Percentiles rank a stretch among this genome's conserved stretches.
phyloP scores from a whole-genome alignment of 1,139 yeast species.

The Pichia sp. region DNA sequence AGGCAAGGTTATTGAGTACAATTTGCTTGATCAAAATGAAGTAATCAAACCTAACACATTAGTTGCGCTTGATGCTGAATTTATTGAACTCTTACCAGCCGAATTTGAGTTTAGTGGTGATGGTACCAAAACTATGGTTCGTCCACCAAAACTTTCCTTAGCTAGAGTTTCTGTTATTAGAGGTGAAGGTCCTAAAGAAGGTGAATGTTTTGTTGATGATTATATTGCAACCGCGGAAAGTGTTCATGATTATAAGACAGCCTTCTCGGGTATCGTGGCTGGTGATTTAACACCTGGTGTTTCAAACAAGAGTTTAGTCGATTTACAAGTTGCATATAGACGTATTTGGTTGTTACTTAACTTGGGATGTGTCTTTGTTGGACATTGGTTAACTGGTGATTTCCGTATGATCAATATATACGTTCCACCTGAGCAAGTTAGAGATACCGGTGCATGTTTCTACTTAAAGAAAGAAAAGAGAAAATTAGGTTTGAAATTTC shows the following conservation, averaged over 20 bases:
- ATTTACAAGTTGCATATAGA: conserved; percentile 81
- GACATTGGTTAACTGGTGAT: conserved; percentile 91
- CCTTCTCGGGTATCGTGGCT: conserved; percentile 87
- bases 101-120: conserved; percentile 71
- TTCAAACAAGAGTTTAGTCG: conserved; percentile 72
- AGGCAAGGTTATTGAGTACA: conserved; percentile 58
- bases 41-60: conserved; percentile 74
- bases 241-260: conserved; percentile 84
- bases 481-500: conserved; percentile 80
- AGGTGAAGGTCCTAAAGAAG: conserved; percentile 67
- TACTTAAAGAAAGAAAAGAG: conserved; percentile 69
- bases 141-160: conserved; percentile 74
- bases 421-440: conserved; percentile 79
- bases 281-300: conserved; percentile 79
- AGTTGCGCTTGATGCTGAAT: conserved; percentile 96
- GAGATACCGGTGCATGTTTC: conserved; percentile 85
- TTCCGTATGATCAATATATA: conserved; percentile 90
- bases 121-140: conserved; percentile 62
- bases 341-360: conserved; percentile 86
- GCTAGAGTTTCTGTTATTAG: conserved; percentile 90
- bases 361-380: conserved; percentile 89
- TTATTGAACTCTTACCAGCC: conserved; percentile 81
- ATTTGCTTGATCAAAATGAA: conserved; percentile 60
- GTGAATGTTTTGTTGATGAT: conserved; percentile 89
- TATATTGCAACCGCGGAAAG: conserved; percentile 73